These are phyloP conservation scores for Podila verticillata DNA, from an alignment of 192 early-diverging fungal genomes.

Conservation along the genomic window DNA sequence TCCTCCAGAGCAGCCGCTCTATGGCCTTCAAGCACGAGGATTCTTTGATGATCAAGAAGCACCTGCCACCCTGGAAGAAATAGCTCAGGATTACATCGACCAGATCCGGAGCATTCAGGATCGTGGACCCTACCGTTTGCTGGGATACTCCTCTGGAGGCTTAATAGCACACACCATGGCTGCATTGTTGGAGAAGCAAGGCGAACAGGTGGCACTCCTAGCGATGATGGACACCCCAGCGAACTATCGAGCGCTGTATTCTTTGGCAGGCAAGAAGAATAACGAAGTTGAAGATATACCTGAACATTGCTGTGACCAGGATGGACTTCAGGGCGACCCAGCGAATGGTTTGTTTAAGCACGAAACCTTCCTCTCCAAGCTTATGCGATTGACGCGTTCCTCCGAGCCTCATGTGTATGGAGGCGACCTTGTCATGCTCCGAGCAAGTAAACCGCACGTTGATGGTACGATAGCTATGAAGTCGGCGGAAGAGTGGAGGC, in stretches of 20 bases:
- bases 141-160: background rate
- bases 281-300: too few species aligned
- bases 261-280: background rate
- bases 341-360: too few species aligned
- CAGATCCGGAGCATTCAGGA: background rate
- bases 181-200: background rate
- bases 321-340: too few species aligned
- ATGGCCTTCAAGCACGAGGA: slow-evolving; percentile 35
- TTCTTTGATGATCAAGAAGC: slow-evolving; percentile 1
- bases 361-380: too few species aligned
- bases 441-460: too few species aligned
- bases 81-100: slow-evolving; percentile 8
- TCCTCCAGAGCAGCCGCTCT: slow-evolving; percentile 20
- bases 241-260: background rate
- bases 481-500: too few species aligned
- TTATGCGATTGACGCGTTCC: too few species aligned
- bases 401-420: too few species aligned
- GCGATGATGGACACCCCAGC: background rate
- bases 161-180: background rate
- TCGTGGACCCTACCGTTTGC: background rate
- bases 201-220: background rate
- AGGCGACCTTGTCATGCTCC: too few species aligned
- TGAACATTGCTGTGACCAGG: too few species aligned
- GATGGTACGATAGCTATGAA: too few species aligned
- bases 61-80: slow-evolving; percentile 8